These are phyloP conservation scores for Carpinus viminea DNA, from an alignment of 306 rosid species.

Conservation along the genomic window DNA sequence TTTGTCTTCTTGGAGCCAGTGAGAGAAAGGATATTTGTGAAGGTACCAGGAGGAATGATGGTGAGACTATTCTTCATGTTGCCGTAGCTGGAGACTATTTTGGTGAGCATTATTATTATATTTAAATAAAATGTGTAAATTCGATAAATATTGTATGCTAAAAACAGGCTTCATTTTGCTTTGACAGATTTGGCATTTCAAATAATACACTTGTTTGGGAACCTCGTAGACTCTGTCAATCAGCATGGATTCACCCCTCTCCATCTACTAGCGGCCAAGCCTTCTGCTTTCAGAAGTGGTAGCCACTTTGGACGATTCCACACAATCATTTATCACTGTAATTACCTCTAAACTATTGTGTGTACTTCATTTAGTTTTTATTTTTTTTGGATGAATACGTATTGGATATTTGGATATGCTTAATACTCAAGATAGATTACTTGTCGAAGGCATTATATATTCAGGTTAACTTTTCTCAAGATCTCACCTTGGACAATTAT, in stretches of 20 bases:
- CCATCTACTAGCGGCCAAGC: slow-evolving; percentile 56
- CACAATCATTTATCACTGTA: slow-evolving; percentile 43
- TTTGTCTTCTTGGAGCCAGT: slow-evolving; percentile 30
- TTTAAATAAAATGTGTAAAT: too few relatives aligned
- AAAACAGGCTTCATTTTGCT: neutral
- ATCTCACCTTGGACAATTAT: too few relatives aligned
- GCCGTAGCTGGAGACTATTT: slow-evolving; percentile 41
- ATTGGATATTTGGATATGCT: too few relatives aligned
- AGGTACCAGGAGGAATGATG: slow-evolving; percentile 37
- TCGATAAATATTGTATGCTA: too few relatives aligned
- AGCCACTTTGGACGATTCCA: slow-evolving; percentile 29
- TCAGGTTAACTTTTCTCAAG: too few relatives aligned
- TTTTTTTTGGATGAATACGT: too few relatives aligned
- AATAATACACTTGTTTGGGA: slow-evolving; percentile 39
- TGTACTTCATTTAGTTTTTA: too few relatives aligned
- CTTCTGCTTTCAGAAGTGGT: slow-evolving; percentile 59
- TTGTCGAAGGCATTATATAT: too few relatives aligned
- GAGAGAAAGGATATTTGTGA: fast-evolving
- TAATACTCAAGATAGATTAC: too few relatives aligned
- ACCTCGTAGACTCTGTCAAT: slow-evolving; percentile 29
- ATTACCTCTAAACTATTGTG: neutral
- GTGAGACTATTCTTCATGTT: slow-evolving; percentile 55
- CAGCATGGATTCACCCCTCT: slow-evolving; percentile 46
- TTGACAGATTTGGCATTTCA: slow-evolving; percentile 59
- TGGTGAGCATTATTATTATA: slow-evolving; percentile 15